Evolutionary conservation across 345 rosid genomes (phyloP).

Genomic region (Citrus unshiu): DNA sequence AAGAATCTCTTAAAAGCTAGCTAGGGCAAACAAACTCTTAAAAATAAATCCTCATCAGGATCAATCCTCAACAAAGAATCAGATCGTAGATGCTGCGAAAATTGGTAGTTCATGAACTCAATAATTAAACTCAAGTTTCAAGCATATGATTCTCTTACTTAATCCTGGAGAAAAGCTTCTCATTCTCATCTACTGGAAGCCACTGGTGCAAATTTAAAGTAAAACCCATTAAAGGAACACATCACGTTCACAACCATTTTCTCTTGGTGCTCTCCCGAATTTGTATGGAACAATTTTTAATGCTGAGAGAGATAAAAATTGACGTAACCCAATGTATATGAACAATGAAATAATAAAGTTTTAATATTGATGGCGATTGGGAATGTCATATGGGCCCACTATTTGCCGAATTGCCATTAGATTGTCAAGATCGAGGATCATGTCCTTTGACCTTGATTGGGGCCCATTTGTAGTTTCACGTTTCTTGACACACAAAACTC

Average conservation of each 20-base stretch:
- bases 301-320: not conserved
- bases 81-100: not conserved
- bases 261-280: constrained; percentile 5
- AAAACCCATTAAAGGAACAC: not conserved
- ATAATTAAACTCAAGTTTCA: not conserved
- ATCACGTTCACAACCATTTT: not conserved
- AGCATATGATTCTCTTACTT: constrained; percentile 25
- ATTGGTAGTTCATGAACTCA: not conserved
- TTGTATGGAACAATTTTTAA: not conserved
- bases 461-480: not conserved
- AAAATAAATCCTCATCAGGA: not conserved
- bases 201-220: constrained; percentile 24
- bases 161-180: not conserved
- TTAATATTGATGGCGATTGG: not conserved
- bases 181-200: not conserved
- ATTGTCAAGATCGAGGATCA: not conserved
- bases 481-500: not conserved
- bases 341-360: no score
- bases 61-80: not conserved
- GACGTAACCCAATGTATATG: not conserved
- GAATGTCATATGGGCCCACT: not conserved
- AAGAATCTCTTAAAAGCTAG: not conserved
- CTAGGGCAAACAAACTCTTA: not conserved
- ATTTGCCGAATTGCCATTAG: not conserved
- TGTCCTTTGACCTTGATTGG: not conserved